Evolutionary conservation across 169 alveolate genomes (phyloP), one percentile per base, ranked within the genome.

Genomic region (Haemoproteus tartakovskyi): DNA sequence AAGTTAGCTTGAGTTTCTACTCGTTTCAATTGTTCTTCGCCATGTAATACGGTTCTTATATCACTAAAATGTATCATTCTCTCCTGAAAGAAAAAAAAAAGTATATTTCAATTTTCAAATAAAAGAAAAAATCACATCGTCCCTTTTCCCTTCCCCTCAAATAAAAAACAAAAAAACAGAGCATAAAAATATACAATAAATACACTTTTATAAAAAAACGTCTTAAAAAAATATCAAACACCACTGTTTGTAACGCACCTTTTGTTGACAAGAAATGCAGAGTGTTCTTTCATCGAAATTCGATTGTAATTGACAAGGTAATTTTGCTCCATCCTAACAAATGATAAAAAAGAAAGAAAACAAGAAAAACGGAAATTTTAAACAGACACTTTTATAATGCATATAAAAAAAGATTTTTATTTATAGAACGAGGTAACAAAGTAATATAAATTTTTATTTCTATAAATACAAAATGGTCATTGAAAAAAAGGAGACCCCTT

Each of bases 1-100:
- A 70, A 62, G 22, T 85, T 79, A 33, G 92, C 95, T 59, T 85
- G 83, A 9, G 94, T 91, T 78, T 91, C 93, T 21, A 91, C 93
- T 40, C 95, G 64, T 47, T 87, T 63, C 18, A 91, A 80, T 47
- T 91, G 94, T 40, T 90, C 95, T 51, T 84, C 87, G 37, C 95
- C 89, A 85, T 91, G 89, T 12, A 91, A 56, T 22, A 91, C 57
- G 41, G 87, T 79, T 79, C 87, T 79, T 50, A 89, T 84, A 36
- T 88, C 88, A 30, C 63, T 85, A 64, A 89, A 87, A 60, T 85
- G 67, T 45, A 89, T 89, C 80, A 83, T 91, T 12, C 93, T 60
- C 16, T 87, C 91, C 92, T 89, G 9, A 33, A 33, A 33, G 9
- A 33, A 33, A 33, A 33, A 33, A 33, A 33, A 33, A 33, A 33